Evolutionary conservation across 768 basidiomycete species (phyloP).

Genomic region (Tylopilus sp.): DNA sequence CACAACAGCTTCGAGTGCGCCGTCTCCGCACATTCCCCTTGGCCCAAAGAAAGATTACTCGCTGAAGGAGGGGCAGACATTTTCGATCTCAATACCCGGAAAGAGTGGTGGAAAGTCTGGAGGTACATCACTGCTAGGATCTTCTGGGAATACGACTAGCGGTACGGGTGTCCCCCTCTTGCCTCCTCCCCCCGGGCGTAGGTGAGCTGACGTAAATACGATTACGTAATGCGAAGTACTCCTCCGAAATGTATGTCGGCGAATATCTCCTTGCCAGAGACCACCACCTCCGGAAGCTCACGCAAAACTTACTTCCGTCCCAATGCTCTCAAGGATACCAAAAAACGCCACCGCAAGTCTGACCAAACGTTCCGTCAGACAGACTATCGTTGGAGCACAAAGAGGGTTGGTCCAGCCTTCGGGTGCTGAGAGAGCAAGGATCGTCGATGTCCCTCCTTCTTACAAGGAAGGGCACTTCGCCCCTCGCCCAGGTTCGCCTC

Average conservation of each 20-base stretch:
- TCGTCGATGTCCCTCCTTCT: constrained; percentile 75
- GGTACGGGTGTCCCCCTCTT: constrained; percentile 60
- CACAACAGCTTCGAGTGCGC: constrained; percentile 35
- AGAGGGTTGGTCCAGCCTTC: constrained; percentile 80
- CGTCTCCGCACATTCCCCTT: constrained; percentile 66
- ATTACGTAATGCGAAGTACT: constrained; percentile 19
- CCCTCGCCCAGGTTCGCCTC: constrained; percentile 60
- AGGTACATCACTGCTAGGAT: constrained; percentile 37
- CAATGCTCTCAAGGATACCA: constrained; percentile 60
- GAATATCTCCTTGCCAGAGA: constrained; percentile 4
- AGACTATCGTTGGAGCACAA: constrained; percentile 29
- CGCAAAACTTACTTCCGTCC: constrained; percentile 1
- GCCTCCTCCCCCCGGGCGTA: constrained; percentile 75
- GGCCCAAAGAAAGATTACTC: constrained; percentile 93
- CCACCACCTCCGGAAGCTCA: constrained; percentile 6
- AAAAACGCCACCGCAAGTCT: constrained; percentile 33
- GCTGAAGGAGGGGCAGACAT: constrained; percentile 92
- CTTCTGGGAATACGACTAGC: constrained; percentile 25
- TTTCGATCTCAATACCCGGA: constrained; percentile 90
- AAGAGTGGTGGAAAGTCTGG: constrained; percentile 41
- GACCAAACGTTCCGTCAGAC: constrained; percentile 23
- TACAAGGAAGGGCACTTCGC: constrained; percentile 68
- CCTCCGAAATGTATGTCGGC: not conserved
- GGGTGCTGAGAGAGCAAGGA: constrained; percentile 74
- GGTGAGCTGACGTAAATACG: constrained; percentile 30